Conservation (phyloP, 495 filamentous ascomycete species). For the Sabuloglossum arenarium region DNA sequence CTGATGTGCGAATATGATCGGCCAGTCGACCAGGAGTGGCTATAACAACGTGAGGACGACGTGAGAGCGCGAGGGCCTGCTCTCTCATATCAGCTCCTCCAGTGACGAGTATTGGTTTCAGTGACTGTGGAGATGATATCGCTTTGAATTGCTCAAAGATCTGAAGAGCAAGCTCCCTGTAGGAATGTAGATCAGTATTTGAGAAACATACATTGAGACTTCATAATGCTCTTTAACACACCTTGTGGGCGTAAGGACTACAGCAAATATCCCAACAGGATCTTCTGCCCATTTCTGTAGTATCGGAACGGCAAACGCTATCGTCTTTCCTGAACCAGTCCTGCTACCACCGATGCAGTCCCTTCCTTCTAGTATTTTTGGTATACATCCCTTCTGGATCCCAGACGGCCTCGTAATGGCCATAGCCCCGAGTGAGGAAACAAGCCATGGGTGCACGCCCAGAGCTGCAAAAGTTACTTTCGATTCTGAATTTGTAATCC, state of each 20-base stretch:
- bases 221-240: conserved; percentile 14
- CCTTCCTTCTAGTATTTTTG: conserved; percentile 67
- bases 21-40: conserved; percentile 87
- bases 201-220: neutral
- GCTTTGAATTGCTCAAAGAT: conserved; percentile 91
- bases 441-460: conserved; percentile 68
- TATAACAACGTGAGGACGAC: conserved; percentile 77
- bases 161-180: conserved; percentile 76
- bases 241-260: conserved; percentile 80
- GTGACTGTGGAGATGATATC: conserved; percentile 61
- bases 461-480: conserved; percentile 53
- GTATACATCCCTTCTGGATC: conserved; percentile 84
- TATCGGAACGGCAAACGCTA: conserved; percentile 86
- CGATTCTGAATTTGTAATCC: neutral
- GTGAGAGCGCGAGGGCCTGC: conserved; percentile 64
- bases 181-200: neutral
- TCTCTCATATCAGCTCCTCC: conserved; percentile 82
- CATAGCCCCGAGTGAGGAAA: conserved; percentile 67
- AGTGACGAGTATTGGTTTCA: conserved; percentile 72
- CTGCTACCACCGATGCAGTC: conserved; percentile 89
- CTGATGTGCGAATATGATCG: conserved; percentile 80
- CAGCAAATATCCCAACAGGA: conserved; percentile 72
- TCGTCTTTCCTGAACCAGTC: conserved; percentile 98
- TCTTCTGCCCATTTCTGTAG: conserved; percentile 85
- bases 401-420: conserved; percentile 74